Evolutionary conservation across 345 rosid species (phyloP), one percentile per base, ranked within the genome.

Genomic region (Bruguiera gymnorhiza): DNA sequence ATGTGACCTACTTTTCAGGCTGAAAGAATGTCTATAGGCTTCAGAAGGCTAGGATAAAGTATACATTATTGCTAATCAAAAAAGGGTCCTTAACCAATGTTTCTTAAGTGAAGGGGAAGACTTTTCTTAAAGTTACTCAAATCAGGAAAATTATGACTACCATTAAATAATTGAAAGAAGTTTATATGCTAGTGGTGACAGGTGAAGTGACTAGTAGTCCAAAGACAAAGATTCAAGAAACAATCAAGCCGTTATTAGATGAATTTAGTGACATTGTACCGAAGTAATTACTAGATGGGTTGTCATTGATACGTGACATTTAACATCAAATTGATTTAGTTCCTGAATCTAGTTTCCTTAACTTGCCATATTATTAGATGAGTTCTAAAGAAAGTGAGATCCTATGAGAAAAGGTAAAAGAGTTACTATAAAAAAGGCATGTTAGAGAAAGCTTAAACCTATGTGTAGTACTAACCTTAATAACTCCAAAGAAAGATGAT

Each of bases 401-500:
- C 39, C 2, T 36, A 8, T 7, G 2, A 10, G 10, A 36, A 1
- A 55, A 19, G 10, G 60, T 21, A 8, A 11, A 59, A 13, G 18
- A 36, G 19, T 26, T 69, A 8, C 2, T 58, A 1, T 1, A 7
- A 2, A 16, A 34, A 4, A 55, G 37, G 1, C 20, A 58, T 37
- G 13, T 69, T 5, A 4, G 1, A 24, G 64, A 69, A 6, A 23
- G 13, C 16, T 4, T 36, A 0, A 58, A 36, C 16, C 64, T 16
- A 15, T 18, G 65, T 43, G 55, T 5, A 0, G 27, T 58, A 3
- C 37, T 11, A 1, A 5, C 27, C n/a, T 24, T 60, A 6, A 15
- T 55, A 3, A 23, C 36, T 9, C 61, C 30, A 54, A 67, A 67
- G 27, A 67, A 67, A 23, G 70, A 67, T 54, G 62, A 24, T 3